Base-by-base conservation (phyloP, 106 monocot genomes). In the Hemerocallis citrina region DNA sequence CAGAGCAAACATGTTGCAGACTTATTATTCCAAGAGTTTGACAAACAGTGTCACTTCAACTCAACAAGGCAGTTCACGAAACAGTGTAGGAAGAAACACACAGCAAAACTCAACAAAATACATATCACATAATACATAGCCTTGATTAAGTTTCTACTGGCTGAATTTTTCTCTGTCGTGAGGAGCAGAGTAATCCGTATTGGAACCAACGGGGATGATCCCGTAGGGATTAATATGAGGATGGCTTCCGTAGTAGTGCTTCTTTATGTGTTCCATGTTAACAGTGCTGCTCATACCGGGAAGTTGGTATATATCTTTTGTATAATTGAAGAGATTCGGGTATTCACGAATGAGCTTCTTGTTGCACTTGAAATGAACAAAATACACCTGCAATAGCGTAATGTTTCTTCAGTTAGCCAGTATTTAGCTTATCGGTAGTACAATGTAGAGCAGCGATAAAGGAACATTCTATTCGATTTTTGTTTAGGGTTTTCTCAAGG, bases 361-460 rank as follows among this genome's bases (percentile, higher is more conserved):
- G 81, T 89, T 89, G 75, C 89, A 89, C 57, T 89, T 84, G 80
- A 89, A 89, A 44, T 81, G 75, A 39, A 89, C 84, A 42, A 67
- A 30, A 56, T 89, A 89, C 3, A 89, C 89, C 89, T 89, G 64
- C 24, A 16, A 29, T 29, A 43, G 15, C 7, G 7, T 11, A 38
- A 38, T 11, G n/a, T n/a, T n/a, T n/a, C n/a, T n/a, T 50, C 27
- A 1, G 13, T 33, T 7, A 34, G 16, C n/a, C 55, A 38, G n/a
- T n/a, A n/a, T n/a, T n/a, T n/a, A n/a, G 5, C 9, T 21, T 37
- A 37, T 58, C 10, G 46, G 20, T 46, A 35, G 36, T 12, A 46
- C 46, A 46, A 46, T 1, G 6, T 27, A 10, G n/a, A n/a, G n/a
- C n/a, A n/a, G n/a, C n/a, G n/a, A n/a, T n/a, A n/a, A n/a, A n/a